Evolutionary conservation across 768 basidiomycete species (phyloP).

Genomic region (Cyclocybe cylindracea): DNA sequence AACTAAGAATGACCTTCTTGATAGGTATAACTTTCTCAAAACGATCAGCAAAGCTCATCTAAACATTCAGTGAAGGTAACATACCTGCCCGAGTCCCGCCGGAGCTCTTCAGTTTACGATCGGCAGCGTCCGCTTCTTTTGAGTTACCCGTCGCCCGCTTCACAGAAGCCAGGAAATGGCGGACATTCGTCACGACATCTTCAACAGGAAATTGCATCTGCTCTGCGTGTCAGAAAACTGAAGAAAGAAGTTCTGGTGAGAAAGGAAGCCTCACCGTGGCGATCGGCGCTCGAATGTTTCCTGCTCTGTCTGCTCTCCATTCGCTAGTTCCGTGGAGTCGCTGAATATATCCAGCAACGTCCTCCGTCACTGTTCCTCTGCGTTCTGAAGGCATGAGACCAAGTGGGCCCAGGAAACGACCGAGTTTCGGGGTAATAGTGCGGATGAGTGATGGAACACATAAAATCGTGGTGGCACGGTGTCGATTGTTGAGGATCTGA

Average conservation of each 20-base stretch:
- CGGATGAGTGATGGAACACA: constrained; percentile 80
- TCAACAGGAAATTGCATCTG: constrained; percentile 75
- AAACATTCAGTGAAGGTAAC: constrained; percentile 20
- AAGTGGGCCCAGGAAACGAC: constrained; percentile 78
- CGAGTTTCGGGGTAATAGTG: constrained; percentile 78
- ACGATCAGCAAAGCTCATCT: background rate
- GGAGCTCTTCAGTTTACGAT: constrained; percentile 34
- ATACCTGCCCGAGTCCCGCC: constrained; percentile 52
- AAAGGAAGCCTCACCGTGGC: constrained; percentile 56
- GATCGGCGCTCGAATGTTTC: constrained; percentile 82
- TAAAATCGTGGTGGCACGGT: constrained; percentile 82
- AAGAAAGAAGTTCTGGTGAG: background rate
- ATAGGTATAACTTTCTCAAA: constrained; percentile 64
- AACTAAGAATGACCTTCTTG: constrained; percentile 80
- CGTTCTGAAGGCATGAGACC: constrained; percentile 96
- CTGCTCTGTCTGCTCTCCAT: constrained; percentile 90
- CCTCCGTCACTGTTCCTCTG: constrained; percentile 92
- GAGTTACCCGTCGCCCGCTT: constrained; percentile 74
- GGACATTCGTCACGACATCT: constrained; percentile 79
- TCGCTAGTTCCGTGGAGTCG: constrained; percentile 81
- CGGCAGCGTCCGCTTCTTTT: constrained; percentile 48
- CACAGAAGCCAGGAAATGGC: constrained; percentile 72
- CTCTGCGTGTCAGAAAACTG: background rate
- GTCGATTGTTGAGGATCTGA: constrained; percentile 73
- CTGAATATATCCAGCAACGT: constrained; percentile 79